Evolutionary conservation across 75 land plant genomes (phyloP), one percentile per base, ranked within the genome.

Genomic region (Chamaecyparis obtusa): DNA sequence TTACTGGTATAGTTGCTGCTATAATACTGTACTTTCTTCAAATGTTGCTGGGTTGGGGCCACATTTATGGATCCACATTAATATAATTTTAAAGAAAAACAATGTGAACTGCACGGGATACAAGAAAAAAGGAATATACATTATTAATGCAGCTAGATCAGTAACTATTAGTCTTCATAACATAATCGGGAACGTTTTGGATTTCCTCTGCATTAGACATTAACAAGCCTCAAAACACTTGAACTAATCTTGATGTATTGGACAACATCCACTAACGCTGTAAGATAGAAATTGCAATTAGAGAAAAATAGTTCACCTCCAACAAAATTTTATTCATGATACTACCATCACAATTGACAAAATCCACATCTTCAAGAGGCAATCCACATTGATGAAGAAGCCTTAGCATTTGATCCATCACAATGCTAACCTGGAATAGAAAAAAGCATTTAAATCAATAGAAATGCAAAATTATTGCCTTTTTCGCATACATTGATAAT

Each of bases 321-420:
- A 94, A 48, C 67, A 98, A 87, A 43, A 98, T 85, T 85, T 93
- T 93, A 91, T 98, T 95, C 99, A 98, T 98, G 27, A 92, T 90
- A 71, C 90, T 90, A 64, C 99, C 99, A 92, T 98, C 99, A 88
- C 94, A 92, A 89, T 98, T 98, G 79, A 98, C 91, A 87, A 98
- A 95, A 89, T 98, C 99, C 76, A 93, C 94, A 93, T 98, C 99
- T 64, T 89, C 90, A 55, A 86, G 83, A 30, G 95, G 99, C 90
- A 98, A 88, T 57, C 99, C 99, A 93, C 99, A 98, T 35, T 89
- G 87, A 90, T 97, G 99, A 86, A 98, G 99, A 78, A 98, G 91
- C 35, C 99, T 90, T 82, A 98, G 84, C 97, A 98, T 97, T 91
- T 97, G 99, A 86, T 98, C 99, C 99, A 98, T 97, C 39, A 98